Base-by-base conservation (phyloP, 306 rosid species). In the Fragaria nilgerrensis region DNA sequence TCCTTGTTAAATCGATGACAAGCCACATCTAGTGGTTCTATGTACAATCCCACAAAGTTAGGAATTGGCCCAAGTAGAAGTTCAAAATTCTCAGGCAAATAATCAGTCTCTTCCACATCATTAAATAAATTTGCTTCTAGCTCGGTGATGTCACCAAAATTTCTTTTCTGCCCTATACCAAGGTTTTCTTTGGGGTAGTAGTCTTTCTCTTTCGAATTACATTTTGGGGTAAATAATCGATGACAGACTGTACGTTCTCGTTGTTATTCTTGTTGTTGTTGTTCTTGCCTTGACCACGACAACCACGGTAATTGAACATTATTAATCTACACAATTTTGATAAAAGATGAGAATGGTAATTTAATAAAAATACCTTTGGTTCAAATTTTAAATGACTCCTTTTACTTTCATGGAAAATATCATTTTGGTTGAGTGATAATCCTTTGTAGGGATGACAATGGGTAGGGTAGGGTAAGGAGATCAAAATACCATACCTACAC, bases 1-100 rank as follows among this genome's bases (percentile, higher is more conserved):
- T 9, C 9, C 61, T 19, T 20, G 27, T 55, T 2, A 9, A 55
- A 55, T 0, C 61, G 27, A 20, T 20, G 61, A 55, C 22, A n/a
- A 20, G 61, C 27, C 27, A 55, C 61, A n/a, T 55, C 61, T 2
- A n/a, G 1, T 2, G 61, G 25, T 3, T 20, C 8, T 55, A 27
- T 55, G 7, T 22, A 47, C 61, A 48, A 15, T 9, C 10, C 59
- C 59, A 70, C 74, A 23, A 3, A 25, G 25, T 27, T 5, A 47
- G 74, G 74, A 70, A 70, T 70, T 47, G 74, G 39, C 15, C 59
- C 59, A 6, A 15, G 59, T 15, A 47, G 15, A 14, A 45, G 47
- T 25, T 70, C 74, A 70, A 23, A 70, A 70, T 27, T 48, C 4
- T 45, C 32, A 27, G 74, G 74, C 74, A 47, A 48, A 2, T 27